Base-by-base conservation (phyloP, 345 rosid species). In the Euphorbia peplus region DNA sequence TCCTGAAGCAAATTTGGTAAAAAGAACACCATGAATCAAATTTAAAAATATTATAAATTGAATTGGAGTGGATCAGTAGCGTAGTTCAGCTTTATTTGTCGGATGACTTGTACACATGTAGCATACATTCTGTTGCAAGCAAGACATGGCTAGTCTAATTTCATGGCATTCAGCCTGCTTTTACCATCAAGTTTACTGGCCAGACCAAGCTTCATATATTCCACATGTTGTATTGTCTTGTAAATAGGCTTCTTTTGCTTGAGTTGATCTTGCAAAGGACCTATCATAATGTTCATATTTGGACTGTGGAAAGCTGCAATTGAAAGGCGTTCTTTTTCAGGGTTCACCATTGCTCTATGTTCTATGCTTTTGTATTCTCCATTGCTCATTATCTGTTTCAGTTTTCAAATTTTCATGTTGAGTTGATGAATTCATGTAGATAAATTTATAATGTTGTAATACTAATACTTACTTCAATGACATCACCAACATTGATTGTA, bases 281-380 rank as follows among this genome's bases (percentile, higher is more conserved):
- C 83, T 11, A 79, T 70, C 18, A 22, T 30, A 11, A 78, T 28
- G 6, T 46, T 70, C 29, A 61, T 11, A 3, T 67, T 73, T 58
- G 78, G 79, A 65, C 54, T 61, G 59, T 80, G 81, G 64, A 81
- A 81, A 35, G 81, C 77, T 24, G 81, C 84, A 32, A 78, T 60
- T 8, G 83, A 76, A 24, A 72, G 60, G 1, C 71, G 59, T 54
- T 84, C 79, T 19, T 73, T 82, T 11, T 70, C 64, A 51, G 73
- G 69, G 60, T 84, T 78, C 48, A 78, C 81, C 8, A 83, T 65
- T 2, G 75, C 87, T 51, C 88, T 76, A 64, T 86, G 88, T 66
- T 80, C 79, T 12, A 81, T 79, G 62, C 84, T 80, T 56, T 77
- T 83, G 39, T 83, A 82, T 8, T 70, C 57, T 35, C 81, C 77